Percentiles rank a stretch among this genome's conserved stretches.
These are phyloP conservation scores for Podila horticola DNA, from an alignment of 192 early-diverging fungal genomes.

Conservation along the genomic window DNA sequence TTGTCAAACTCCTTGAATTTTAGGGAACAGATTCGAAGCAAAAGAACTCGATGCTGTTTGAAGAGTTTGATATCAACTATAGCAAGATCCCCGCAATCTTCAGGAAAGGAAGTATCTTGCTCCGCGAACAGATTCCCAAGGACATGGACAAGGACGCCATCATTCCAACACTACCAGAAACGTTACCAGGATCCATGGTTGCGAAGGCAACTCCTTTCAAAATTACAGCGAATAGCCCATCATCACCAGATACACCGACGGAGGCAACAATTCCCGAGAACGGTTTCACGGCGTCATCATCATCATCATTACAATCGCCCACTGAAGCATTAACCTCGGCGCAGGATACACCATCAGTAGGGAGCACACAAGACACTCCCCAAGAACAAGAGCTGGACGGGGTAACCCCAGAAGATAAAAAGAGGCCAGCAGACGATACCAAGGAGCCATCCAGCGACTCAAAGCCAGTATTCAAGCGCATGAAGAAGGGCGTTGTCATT, in stretches of 20 bases:
- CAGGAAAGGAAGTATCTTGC: slow-evolving; percentile 87
- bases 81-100: slow-evolving; percentile 83
- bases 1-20: not conserved
- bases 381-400: not conserved
- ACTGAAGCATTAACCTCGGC: slow-evolving; percentile 3
- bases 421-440: slow-evolving; percentile 12
- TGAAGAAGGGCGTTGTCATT: slow-evolving; percentile 63
- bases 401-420: not conserved
- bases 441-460: slow-evolving; percentile 21
- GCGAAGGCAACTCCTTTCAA: slow-evolving; percentile 13
- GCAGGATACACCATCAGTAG: not conserved
- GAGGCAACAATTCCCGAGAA: not conserved
- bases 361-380: not conserved
- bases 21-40: slow-evolving; percentile 87
- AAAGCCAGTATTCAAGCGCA: slow-evolving; percentile 50
- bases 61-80: slow-evolving; percentile 89
- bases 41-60: slow-evolving; percentile 94
- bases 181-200: slow-evolving; percentile 23
- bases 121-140: slow-evolving; percentile 65
- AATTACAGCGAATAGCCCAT: no score
- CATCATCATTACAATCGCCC: not conserved
- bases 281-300: not conserved
- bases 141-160: slow-evolving; percentile 29
- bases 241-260: not conserved
- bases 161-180: slow-evolving; percentile 45